A percentile compares a stretch with the other conserved stretches of the same genome.
Evolutionary conservation across 2,329 filamentous ascomycete genomes (phyloP).

Genomic region (Alternaria incomplexa): DNA sequence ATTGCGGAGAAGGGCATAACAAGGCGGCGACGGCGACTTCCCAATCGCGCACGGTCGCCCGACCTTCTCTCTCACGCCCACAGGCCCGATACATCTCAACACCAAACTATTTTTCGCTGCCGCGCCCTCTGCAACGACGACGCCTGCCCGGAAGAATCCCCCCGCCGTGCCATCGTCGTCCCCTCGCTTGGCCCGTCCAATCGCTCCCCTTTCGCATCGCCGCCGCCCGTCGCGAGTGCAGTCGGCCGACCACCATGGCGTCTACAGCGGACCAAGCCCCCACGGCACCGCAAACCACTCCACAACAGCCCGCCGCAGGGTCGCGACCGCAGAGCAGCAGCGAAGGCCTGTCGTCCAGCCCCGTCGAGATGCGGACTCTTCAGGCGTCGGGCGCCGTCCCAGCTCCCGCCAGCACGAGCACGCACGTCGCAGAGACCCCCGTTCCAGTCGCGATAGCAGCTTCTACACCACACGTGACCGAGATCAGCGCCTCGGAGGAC

Average conservation of each 20-base stretch:
- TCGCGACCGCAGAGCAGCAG: slow-evolving; percentile 33
- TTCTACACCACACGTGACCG: slow-evolving; percentile 15
- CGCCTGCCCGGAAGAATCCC: background rate
- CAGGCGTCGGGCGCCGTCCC: slow-evolving; percentile 26
- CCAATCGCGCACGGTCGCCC: slow-evolving; percentile 28
- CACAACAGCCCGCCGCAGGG: slow-evolving; percentile 24
- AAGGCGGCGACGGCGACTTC: slow-evolving; percentile 25
- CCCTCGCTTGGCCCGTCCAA: slow-evolving; percentile 24
- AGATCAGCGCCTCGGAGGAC: slow-evolving; percentile 15
- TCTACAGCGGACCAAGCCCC: slow-evolving; percentile 36
- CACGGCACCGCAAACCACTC: slow-evolving; percentile 30
- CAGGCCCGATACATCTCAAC: slow-evolving; percentile 6
- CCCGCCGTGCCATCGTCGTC: slow-evolving; percentile 1
- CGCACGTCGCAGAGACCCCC: slow-evolving; percentile 23
- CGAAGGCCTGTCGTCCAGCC: slow-evolving; percentile 30
- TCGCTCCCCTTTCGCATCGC: slow-evolving; percentile 19
- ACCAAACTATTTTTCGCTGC: slow-evolving; percentile 8
- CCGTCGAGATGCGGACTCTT: slow-evolving; percentile 46
- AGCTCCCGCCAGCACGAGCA: slow-evolving; percentile 18
- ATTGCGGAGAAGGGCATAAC: slow-evolving; percentile 29
- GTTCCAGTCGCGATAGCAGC: slow-evolving; percentile 18
- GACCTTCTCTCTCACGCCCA: slow-evolving; percentile 10
- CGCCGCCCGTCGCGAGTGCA: slow-evolving; percentile 22
- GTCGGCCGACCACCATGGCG: slow-evolving; percentile 43
- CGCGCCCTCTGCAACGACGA: slow-evolving; percentile 3